Conservation (phyloP, 495 filamentous ascomycete species). For the Daldinia decipiens region DNA sequence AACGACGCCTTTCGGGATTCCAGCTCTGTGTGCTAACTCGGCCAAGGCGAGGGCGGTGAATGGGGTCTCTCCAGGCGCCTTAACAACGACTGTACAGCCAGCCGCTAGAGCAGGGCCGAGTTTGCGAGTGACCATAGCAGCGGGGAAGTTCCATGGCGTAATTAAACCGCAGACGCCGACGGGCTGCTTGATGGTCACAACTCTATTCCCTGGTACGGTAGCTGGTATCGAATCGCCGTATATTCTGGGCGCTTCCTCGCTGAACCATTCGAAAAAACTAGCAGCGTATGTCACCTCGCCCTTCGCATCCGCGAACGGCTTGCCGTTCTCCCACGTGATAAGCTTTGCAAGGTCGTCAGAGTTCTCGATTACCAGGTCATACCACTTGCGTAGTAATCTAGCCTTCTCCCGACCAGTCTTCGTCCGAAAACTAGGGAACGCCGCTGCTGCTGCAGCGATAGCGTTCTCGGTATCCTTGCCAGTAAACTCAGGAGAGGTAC, state of each 20-base stretch:
- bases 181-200: conserved; percentile 83
- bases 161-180: conserved; percentile 95
- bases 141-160: conserved; percentile 96
- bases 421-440: conserved; percentile 79
- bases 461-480: conserved; percentile 78
- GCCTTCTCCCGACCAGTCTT: conserved; percentile 83
- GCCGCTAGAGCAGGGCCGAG: conserved; percentile 81
- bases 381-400: conserved; percentile 87
- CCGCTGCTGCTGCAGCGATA: conserved; percentile 77
- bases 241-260: conserved; percentile 75
- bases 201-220: conserved; percentile 73
- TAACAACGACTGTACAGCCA: conserved; percentile 83
- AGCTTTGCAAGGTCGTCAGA: conserved; percentile 86
- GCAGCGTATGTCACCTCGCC: conserved; percentile 79
- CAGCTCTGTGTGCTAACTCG: conserved; percentile 82
- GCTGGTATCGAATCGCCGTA: conserved; percentile 83
- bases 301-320: conserved; percentile 75
- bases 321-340: conserved; percentile 88
- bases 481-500: conserved; percentile 83
- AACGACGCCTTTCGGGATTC: conserved; percentile 84
- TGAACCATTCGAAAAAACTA: conserved; percentile 85
- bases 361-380: conserved; percentile 88
- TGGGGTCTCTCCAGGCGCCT: conserved; percentile 87
- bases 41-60: conserved; percentile 84
- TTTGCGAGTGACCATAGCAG: conserved; percentile 92